Base-by-base conservation (phyloP, 768 basidiomycete species). In the Hypholoma sublateritium region DNA sequence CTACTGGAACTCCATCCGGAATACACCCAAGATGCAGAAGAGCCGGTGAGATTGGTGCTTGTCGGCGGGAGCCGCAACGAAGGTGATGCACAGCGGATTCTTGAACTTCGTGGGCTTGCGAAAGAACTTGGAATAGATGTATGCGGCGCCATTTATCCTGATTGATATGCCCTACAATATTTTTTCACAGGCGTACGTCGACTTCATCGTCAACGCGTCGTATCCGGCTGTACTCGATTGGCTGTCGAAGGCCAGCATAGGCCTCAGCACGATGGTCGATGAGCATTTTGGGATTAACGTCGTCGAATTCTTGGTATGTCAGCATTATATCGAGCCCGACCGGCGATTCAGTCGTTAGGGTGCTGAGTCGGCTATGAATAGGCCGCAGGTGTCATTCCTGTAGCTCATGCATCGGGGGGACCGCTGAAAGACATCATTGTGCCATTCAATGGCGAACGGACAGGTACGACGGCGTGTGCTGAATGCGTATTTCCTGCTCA, bases 281-380 rank as follows among this genome's bases (percentile, higher is more conserved):
- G 96, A 99, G 70, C 96, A 99, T 69, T 99, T 98, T 60, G 96
- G 97, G 2, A 98, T 99, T 69, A 97, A 95, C 63, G 81, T 99
- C 36, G 96, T 99, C 7, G 96, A 99, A 70, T 96, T 91, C 64
- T 96, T 98, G 95, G 95, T 91, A 47, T 28, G 46, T 47, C 8
- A 13, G 13, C 6, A 32, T 6, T n/a, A 6, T 6, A 32, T 9
- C 46, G 48, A 61, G 82, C 70, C 4, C 16, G 9, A 32, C 28
- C 5, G 28, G 28, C 28, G 6, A 32, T 3, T 32, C 28, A 32
- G 28, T 6, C 28, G 5, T 9, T 32, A 32, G 5, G 28, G 28
- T 32, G 9, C 41, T 7, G 36, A 24, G 16, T 42, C 21, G 8
- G 14, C 11, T 43, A 11, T 39, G 17, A n/a, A 36, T 48, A 98